Evolutionary conservation across 1,139 yeast species (phyloP), one percentile per base, ranked within the genome.

Genomic region (Pichia sp.): DNA sequence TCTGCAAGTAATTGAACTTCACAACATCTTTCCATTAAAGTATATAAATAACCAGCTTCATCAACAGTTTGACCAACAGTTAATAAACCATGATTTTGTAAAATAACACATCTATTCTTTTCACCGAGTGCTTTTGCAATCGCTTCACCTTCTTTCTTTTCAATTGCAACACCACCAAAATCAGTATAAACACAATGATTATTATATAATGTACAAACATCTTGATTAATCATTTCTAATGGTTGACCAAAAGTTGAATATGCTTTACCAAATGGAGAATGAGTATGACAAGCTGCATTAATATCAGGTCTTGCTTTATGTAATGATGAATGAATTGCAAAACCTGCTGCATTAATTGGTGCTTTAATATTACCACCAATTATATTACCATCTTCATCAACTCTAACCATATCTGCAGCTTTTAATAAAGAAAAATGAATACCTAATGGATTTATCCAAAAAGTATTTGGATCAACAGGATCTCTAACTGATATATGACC

Each of bases 401-500:
- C 85, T 49, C 80, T 85, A 20, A 85, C 90, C 75, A 85, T 73
- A 57, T 85, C 94, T 37, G 78, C 68, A 16, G 84, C 90, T 55
- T 73, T 80, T 55, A 85, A 70, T 46, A 82, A 65, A 12, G 80
- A 80, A 61, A 82, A 84, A 60, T 85, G 95, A 51, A 73, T 75
- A 23, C 83, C 87, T 48, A 84, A 64, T 2, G 92, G 92, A 61
- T 83, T 83, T 60, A 83, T 82, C 92, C 94, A 84, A 60, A 84
- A 84, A 3, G 87, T 81, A 35, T 70, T 62, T 24, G 82, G 78
- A 51, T 80, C 76, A 37, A 82, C 78, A 3, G 95, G 94, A 57
- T 85, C 95, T 52, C 90, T 73, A 12, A 85, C 73, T 3, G 90
- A 81, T 43, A 85, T 83, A 59, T 85, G 95, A 30, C 95, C 95